A percentile compares a stretch with the other conserved stretches of the same genome.
phyloP scores from a whole-genome alignment of 306 rosid species.

The Adenanthera pavonina region DNA sequence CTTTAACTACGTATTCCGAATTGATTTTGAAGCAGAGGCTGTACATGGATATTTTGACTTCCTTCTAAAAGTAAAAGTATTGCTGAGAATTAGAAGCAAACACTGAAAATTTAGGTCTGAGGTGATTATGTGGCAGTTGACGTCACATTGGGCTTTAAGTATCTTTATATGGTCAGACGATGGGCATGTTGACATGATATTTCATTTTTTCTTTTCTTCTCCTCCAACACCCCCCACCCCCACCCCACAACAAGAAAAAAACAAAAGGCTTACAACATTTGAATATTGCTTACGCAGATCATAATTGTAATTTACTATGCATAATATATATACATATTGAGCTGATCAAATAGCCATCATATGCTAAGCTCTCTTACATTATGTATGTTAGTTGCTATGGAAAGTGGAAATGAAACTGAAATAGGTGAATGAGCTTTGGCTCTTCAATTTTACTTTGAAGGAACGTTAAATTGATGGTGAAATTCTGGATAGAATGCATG shows the following conservation, averaged over 20 bases:
- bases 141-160: neutral
- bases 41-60: conserved; percentile 15
- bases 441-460: conserved; percentile 4
- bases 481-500: conserved; percentile 27
- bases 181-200: conserved; percentile 6
- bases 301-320: neutral
- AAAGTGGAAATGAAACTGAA: conserved; percentile 31
- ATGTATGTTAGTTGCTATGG: conserved; percentile 19
- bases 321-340: neutral
- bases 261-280: neutral
- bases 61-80: conserved; percentile 10
- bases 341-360: neutral
- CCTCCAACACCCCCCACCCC: neutral
- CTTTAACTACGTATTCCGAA: neutral
- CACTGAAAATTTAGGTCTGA: conserved; percentile 23
- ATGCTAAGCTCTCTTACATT: conserved; percentile 15
- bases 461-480: conserved; percentile 1
- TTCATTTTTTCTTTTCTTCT: neutral
- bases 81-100: neutral
- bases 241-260: too few relatives aligned
- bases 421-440: conserved; percentile 31
- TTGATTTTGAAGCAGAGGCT: conserved; percentile 13
- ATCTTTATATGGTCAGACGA: conserved; percentile 19
- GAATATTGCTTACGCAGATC: neutral
- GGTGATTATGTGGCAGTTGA: conserved; percentile 9